Conservation (phyloP, 345 rosid genomes). For the Microthlaspi erraticum region DNA sequence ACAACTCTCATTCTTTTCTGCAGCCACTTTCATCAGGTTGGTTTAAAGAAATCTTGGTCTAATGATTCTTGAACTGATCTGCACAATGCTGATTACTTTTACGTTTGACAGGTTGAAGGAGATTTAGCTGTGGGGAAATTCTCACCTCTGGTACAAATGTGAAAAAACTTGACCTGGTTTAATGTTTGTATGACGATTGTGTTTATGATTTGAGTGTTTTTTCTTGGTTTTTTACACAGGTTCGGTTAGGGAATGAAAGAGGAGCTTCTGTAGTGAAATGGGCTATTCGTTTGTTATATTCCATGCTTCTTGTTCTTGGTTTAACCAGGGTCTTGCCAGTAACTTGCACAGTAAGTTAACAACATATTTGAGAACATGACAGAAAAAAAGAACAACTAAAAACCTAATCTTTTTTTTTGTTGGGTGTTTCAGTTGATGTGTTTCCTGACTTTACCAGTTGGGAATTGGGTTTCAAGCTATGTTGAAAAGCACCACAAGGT, state of each 20-base stretch:
- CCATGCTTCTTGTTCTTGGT: conserved; percentile 57
- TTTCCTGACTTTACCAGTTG: conserved; percentile 74
- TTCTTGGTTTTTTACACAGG: conserved; percentile 50
- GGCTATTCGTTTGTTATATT: conserved; percentile 54
- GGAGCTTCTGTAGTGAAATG: conserved; percentile 62
- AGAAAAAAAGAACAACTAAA: background rate
- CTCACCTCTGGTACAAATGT: conserved; percentile 74
- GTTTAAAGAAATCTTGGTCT: background rate
- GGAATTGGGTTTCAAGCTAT: conserved; percentile 61
- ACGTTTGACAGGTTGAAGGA: conserved; percentile 66
- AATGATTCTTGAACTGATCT: background rate
- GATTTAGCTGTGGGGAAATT: conserved; percentile 70
- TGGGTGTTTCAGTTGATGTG: conserved; percentile 62
- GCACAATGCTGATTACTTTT: conserved; percentile 1
- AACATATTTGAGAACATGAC: conserved; percentile 10
- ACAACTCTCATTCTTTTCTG: conserved; percentile 89
- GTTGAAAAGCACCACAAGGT: conserved; percentile 83
- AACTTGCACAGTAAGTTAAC: conserved; percentile 68
- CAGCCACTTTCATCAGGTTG: conserved; percentile 94
- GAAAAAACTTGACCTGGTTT: background rate
- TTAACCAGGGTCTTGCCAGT: conserved; percentile 62
- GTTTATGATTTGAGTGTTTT: background rate
- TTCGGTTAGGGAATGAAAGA: conserved; percentile 69
- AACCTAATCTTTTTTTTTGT: background rate
- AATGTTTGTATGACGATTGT: background rate